Conservation (phyloP, 371 early-diverging fungal genomes). For the Funneliformis caledonium region DNA sequence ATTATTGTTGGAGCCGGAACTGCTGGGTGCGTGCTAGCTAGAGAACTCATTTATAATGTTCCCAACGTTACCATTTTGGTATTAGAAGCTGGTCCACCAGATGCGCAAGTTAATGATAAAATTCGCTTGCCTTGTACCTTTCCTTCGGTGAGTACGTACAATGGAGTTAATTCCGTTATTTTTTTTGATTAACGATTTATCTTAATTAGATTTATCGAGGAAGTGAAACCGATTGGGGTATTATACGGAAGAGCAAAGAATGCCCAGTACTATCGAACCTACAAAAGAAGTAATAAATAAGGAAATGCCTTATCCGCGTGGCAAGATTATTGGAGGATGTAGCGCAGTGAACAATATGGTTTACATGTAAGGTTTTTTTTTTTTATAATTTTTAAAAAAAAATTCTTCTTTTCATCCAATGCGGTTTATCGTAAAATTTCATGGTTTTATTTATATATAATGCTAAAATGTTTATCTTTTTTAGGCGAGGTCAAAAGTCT, state of each 20-base stretch:
- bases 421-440: not conserved
- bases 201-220: no score
- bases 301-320: not conserved
- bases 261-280: not conserved
- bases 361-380: not conserved
- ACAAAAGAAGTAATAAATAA: not conserved
- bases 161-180: not conserved
- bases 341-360: not conserved
- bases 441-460: not conserved
- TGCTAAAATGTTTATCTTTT: not conserved
- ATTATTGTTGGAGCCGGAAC: not conserved
- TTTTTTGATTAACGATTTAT: not conserved
- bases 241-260: not conserved
- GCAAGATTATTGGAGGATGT: not conserved
- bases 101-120: not conserved
- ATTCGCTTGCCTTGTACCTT: not conserved
- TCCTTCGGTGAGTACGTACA: not conserved
- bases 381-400: no score
- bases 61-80: not conserved
- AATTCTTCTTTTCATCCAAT: no score
- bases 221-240: not conserved
- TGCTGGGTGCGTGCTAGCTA: not conserved
- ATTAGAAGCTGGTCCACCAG: not conserved
- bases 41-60: not conserved
- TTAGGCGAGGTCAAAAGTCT: conserved; percentile 5